These are phyloP conservation scores for Leptographium procerum DNA, from an alignment of 2,329 filamentous ascomycete genomes.

Conservation along the genomic window DNA sequence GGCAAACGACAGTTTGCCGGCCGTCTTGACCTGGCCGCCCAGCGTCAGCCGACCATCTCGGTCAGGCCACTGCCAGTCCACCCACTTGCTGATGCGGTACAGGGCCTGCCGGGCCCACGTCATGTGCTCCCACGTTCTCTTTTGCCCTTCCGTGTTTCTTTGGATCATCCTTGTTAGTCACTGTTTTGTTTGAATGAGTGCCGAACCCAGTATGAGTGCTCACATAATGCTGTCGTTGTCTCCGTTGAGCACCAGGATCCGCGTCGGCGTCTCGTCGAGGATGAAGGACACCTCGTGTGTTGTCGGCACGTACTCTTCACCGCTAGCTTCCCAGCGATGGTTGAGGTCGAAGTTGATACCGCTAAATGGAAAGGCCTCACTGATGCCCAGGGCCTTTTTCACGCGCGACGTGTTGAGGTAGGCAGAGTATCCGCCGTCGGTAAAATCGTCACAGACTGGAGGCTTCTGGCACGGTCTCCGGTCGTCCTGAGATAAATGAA, in stretches of 20 bases:
- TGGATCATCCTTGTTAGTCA: neutral
- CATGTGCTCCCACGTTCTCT: neutral
- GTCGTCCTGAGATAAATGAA: neutral
- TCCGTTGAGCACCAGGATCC: neutral
- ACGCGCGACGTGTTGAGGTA: neutral
- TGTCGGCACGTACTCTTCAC: neutral
- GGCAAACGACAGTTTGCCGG: neutral
- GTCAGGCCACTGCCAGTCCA: neutral
- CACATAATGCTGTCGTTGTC: neutral
- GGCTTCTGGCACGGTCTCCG: neutral
- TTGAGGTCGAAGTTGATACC: neutral
- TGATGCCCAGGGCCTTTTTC: neutral
- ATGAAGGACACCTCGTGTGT: neutral
- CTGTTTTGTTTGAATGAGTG: neutral
- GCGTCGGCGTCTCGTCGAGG: neutral
- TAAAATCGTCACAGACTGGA: neutral
- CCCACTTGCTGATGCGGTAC: neutral
- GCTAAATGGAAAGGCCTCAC: neutral
- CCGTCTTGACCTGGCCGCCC: neutral
- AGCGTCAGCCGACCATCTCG: neutral
- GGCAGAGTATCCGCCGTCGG: neutral
- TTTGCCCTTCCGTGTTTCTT: neutral
- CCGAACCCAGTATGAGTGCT: no score
- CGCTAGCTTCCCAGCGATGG: neutral
- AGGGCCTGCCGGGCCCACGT: neutral